Conservation (phyloP, 768 basidiomycete genomes). For the Phanerochaete sordida region DNA sequence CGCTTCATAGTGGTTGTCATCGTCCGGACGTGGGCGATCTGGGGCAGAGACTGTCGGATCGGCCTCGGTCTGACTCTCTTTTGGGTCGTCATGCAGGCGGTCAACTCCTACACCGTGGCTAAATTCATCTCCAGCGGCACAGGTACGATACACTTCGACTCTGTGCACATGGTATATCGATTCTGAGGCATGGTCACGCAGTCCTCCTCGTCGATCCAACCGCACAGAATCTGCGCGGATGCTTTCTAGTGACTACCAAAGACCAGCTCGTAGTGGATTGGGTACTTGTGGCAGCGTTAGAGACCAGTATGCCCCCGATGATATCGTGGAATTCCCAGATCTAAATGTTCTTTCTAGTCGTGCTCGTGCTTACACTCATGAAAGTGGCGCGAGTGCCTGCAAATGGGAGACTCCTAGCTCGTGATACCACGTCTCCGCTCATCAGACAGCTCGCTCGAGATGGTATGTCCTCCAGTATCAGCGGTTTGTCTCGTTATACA, state of each 20-base stretch:
- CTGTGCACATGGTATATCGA: no score
- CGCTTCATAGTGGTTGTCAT: background rate
- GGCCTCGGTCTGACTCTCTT: background rate
- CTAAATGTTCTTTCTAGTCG: no score
- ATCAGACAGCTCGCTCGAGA: conserved; percentile 2
- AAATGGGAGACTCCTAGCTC: background rate
- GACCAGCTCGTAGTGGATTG: conserved; percentile 4
- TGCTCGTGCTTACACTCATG: no score
- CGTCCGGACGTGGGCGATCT: conserved; percentile 10
- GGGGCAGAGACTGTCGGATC: background rate
- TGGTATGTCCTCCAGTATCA: background rate
- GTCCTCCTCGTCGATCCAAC: background rate
- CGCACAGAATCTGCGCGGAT: background rate
- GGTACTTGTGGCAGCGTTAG: background rate
- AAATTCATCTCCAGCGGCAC: no score
- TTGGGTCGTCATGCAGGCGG: background rate
- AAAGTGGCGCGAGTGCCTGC: no score
- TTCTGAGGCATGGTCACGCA: background rate
- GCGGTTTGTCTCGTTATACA: background rate
- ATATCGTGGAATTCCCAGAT: background rate
- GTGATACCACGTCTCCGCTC: background rate
- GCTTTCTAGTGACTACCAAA: background rate
- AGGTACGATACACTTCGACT: no score
- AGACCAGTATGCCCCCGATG: background rate
- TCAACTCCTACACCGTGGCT: background rate